Base-by-base conservation (phyloP, 2,329 filamentous ascomycete genomes). In the Fusarium sp. region DNA sequence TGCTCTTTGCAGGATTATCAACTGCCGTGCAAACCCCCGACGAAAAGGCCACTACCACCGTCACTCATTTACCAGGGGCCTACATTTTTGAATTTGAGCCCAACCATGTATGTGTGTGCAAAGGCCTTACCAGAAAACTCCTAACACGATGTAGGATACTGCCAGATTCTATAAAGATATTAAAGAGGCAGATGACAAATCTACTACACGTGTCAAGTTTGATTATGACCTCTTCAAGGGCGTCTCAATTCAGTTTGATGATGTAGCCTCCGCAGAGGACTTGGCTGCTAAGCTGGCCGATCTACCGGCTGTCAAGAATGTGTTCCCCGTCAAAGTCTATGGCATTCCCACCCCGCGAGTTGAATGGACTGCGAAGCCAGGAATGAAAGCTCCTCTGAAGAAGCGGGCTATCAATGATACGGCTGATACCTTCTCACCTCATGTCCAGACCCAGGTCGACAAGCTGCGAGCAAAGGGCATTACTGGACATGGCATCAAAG, bases 381-480 rank as follows among this genome's bases (percentile, higher is more conserved):
- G 57, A 20, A 67, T 58, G 57, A 52, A 67, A 13, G 26, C 63
- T 38, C 39, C 63, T 42, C 64, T 67, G 46, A 69, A 36, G 58
- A 68, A 36, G 58, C 54, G 64, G 26, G 51, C 36, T 44, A 22
- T 36, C 11, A 67, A 53, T 6, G 53, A 38, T 10, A 62, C 57
- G 13, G 81, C 84, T 55, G 80, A 76, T 8, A 67, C 63, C 8
- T 85, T 84, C 67, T 78, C 81, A 15, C 81, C 85, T 1, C 86
- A 88, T 46, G 74, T 85, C 58, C 86, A 86, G 84, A 87, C 85
- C 6, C 86, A 88, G 75, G 83, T 88, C 26, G 82, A 87, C 74
- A 82, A 84, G 80, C 80, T 88, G 39, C 81, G 81, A 28, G 82
- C 80, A n/a, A 75, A 83, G 62, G 85, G 85, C 2, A 70, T 84